Base-by-base conservation (phyloP, 148 eudicot genomes). In the Silene uniflora region DNA sequence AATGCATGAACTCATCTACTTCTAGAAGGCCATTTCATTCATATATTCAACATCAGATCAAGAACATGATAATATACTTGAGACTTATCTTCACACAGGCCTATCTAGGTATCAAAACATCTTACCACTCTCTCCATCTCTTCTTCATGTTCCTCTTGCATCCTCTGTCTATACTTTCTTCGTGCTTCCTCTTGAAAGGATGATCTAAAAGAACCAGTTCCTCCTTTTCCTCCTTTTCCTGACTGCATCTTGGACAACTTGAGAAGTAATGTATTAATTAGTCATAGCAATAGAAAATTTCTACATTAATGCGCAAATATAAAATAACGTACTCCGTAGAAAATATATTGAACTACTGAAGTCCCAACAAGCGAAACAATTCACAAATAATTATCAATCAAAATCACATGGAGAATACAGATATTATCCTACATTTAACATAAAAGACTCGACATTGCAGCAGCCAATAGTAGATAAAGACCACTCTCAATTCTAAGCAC, bases 111-210 rank as follows among this genome's bases (percentile, higher is more conserved):
- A 71, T 10, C 44, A 62, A 59, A 72, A 61, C 23, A 73, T 27
- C 87, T 78, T 79, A 95, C 99, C 94, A 91, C 90, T 91, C 99
- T 91, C 86, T 92, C 99, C 92, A 90, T 83, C 81, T 95, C 99
- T 75, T 95, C 99, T 89, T 95, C 98, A 77, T 83, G 86, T 82
- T 91, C 97, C 83, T 95, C 98, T 74, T 91, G 98, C 92, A 92
- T 88, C 73, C 97, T 86, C 63, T 90, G 88, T 79, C 86, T 82
- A 78, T 92, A 92, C 83, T 86, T 95, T 83, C 82, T 95, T 86
- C 90, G 83, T 54, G 98, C 92, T 76, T 92, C 98, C 84, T 95
- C 91, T 77, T 92, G 91, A 75, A 89, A 92, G 77, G 87, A 78
- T 54, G 92, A 82, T 62, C 97, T 82, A 77, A 80, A 95, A 63